Evolutionary conservation across 352 stramenopile genomes (phyloP), one percentile per base, ranked within the genome.

Genomic region (Phytophthora tubulina): DNA sequence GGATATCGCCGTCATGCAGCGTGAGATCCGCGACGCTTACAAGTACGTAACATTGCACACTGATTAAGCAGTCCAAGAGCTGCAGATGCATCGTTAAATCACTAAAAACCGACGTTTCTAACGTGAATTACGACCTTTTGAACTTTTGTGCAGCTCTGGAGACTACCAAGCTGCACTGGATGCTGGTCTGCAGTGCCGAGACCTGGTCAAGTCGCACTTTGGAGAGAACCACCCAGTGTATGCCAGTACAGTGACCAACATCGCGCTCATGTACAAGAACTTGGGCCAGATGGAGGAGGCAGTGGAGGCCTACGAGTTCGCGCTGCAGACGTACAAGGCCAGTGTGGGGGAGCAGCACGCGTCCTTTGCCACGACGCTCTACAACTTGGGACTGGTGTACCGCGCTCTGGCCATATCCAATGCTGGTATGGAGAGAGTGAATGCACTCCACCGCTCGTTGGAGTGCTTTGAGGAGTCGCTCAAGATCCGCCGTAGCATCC

Each of bases 221-320:
- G 89, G 89, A 49, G 83, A 93, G 65, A 79, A 77, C 35, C 89
- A 96, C 52, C 86, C 89, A 0, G 89, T 96, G 27, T 96, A 90
- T 44, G 89, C 89, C 9, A 95, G 89, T 57, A 95, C 89, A 42
- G 84, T 96, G 56, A 94, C 87, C 60, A 95, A 96, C 70, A 93
- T 96, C 45, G 89, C 89, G 27, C 85, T 96, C 53, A 95, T 96
- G 87, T 90, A 96, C 77, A 96, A 96, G 79, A 94, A 91, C 68
- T 39, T 92, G 68, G 88, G 87, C 8, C 80, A 91, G 70, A 80
- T 84, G 59, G 84, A 93, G 35, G 81, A 94, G 41, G 87, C 89
- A 9, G 78, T 96, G 53, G 86, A 91, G 72, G 77, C 87, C 63
- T 96, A 96, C 79, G 86, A 94, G 73, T 89, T 82, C 57, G 89